Evolutionary conservation across 2,329 filamentous ascomycete genomes (phyloP).

Genomic region (Pseudocercospora musae): DNA sequence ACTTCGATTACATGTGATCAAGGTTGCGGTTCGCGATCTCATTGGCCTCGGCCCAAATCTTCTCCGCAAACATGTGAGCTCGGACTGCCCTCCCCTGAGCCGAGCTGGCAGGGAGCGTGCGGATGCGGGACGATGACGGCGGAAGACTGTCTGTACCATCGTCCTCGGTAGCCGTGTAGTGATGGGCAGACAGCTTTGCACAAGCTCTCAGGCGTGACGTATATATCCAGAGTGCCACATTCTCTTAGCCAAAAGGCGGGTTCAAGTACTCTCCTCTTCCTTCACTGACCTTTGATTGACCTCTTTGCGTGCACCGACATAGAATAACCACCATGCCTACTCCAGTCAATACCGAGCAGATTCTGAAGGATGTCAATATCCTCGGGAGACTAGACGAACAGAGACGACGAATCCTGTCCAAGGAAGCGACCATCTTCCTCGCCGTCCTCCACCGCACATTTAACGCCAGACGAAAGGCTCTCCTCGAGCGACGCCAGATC

Average conservation of each 20-base stretch:
- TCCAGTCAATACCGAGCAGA: constrained; percentile 53
- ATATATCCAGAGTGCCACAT: constrained; percentile 20
- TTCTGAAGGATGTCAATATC: constrained; percentile 85
- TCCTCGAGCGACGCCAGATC: constrained; percentile 79
- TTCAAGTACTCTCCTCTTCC: constrained; percentile 8
- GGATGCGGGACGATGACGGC: constrained; percentile 21
- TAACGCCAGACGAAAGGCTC: constrained; percentile 80
- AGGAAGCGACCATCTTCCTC: constrained; percentile 85
- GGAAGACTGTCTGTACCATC: constrained; percentile 8
- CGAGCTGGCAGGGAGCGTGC: constrained; percentile 14
- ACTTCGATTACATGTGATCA: constrained; percentile 10
- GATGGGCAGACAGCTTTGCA: constrained; percentile 8
- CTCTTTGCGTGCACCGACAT: not conserved
- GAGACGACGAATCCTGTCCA: constrained; percentile 87
- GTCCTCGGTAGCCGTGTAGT: constrained; percentile 17
- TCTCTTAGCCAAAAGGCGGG: constrained; percentile 5
- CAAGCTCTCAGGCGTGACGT: constrained; percentile 23
- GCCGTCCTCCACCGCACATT: constrained; percentile 93
- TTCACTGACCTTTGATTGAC: not conserved
- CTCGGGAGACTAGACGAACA: constrained; percentile 73
- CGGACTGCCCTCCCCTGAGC: constrained; percentile 12
- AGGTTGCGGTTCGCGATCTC: constrained; percentile 10
- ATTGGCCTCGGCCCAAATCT: constrained; percentile 12
- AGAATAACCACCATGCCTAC: constrained; percentile 21
- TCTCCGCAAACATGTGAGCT: constrained; percentile 10